Evolutionary conservation across 257 asterid genomes (phyloP), one percentile per base, ranked within the genome.

Genomic region (Thymus quinquecostatus): DNA sequence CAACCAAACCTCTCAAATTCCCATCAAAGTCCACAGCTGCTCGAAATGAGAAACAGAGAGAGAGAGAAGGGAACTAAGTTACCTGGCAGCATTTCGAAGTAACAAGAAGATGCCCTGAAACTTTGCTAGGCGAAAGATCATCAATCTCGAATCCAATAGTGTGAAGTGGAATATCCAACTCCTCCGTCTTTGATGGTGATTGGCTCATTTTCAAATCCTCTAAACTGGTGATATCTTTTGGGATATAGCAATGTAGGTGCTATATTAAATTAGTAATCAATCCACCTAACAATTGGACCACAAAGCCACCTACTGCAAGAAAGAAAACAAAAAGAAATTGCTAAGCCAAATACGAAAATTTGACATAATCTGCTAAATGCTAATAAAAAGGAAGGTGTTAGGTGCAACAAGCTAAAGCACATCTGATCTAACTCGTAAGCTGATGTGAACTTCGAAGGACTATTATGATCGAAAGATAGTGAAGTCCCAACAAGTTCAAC

Each of bases 81-180:
- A 82, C 89, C 90, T 91, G 96, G 65, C 93, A 89, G 78, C 96
- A 91, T 53, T 85, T 91, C 4, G 50, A 57, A 55, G 92, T 86
- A 75, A 93, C 80, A 3, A 30, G 62, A 21, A 93, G 79, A 64
- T 79, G 90, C 45, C 98, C 98, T 11, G 95, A 73, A 10, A 89
- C 86, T 79, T 72, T 89, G 6, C 33, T 49, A 21, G 91, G 77
- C 2, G 98, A 79, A 47, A 93, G 63, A n/a, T 84, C 86, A 66
- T 84, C 89, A 4, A 89, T 48, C 68, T 85, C 91, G 57, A 93
- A 93, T 9, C 98, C 97, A 1, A 91, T 11, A 13, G 78, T 44
- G 63, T 85, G 76, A 2, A 93, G 89, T 30, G 92, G 73, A 27
- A 77, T 27, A 66, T 91, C 97, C 73, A 93, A 36, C 28, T 49